These are phyloP conservation scores for Colletotrichum australisinense DNA, from an alignment of 2,329 filamentous ascomycete genomes.

Conservation along the genomic window DNA sequence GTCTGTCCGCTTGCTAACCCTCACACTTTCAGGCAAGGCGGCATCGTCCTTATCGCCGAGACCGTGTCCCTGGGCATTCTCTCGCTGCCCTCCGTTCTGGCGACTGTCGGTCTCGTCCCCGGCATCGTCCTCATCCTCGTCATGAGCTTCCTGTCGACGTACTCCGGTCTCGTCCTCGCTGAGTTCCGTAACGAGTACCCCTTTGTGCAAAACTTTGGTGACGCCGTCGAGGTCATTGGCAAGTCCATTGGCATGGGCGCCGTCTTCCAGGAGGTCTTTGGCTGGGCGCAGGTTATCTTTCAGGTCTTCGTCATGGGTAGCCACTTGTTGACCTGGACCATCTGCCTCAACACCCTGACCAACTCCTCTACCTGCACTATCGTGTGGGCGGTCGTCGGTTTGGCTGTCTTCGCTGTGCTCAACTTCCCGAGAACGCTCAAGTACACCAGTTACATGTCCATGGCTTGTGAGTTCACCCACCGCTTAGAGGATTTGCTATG, in stretches of 20 bases:
- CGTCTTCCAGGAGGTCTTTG: conserved; percentile 69
- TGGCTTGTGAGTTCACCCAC: conserved; percentile 54
- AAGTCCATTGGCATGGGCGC: conserved; percentile 58
- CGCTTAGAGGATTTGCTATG: background rate
- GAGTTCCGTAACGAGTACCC: conserved; percentile 79
- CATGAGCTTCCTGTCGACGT: conserved; percentile 75
- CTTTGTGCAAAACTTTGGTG: conserved; percentile 74
- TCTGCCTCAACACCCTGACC: conserved; percentile 74
- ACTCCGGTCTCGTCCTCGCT: conserved; percentile 64
- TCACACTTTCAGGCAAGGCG: conserved; percentile 51
- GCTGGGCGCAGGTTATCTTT: conserved; percentile 69
- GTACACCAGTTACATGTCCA: conserved; percentile 71
- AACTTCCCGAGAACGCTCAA: conserved; percentile 72
- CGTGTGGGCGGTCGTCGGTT: conserved; percentile 70
- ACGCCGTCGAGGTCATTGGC: conserved; percentile 70
- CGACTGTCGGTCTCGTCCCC: conserved; percentile 76
- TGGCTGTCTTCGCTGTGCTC: conserved; percentile 67
- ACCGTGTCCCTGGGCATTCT: conserved; percentile 66
- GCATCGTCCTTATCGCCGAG: conserved; percentile 56
- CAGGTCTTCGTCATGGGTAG: conserved; percentile 76
- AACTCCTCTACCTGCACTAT: conserved; percentile 71
- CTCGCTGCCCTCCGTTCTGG: conserved; percentile 81
- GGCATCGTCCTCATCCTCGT: conserved; percentile 79
- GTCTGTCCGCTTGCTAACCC: background rate
- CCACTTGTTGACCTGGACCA: conserved; percentile 75